Conservation (phyloP, 2,329 filamentous ascomycete genomes). For the Mycogone perniciosa region DNA sequence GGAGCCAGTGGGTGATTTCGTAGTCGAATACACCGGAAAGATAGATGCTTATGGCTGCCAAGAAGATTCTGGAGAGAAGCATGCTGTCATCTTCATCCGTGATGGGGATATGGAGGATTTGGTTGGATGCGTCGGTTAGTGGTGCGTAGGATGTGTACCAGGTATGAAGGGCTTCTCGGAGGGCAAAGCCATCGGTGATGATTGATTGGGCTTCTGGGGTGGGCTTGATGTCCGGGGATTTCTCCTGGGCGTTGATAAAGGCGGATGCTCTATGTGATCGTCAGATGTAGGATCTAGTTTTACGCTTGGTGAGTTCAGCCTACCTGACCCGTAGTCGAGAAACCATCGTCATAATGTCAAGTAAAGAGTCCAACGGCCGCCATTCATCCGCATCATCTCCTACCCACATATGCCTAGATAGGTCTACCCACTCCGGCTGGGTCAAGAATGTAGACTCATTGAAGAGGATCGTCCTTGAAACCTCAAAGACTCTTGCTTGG, state of each 20-base stretch:
- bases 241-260: constrained; percentile 1
- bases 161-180: constrained; percentile 9
- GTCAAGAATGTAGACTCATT: constrained; percentile 20
- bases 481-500: constrained; percentile 23
- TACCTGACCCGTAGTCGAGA: constrained; percentile 27
- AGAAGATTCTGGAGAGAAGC: constrained; percentile 20
- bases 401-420: constrained; percentile 5
- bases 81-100: constrained; percentile 12
- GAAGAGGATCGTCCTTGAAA: constrained; percentile 20
- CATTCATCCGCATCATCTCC: constrained; percentile 1
- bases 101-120: neutral
- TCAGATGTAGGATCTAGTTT: neutral
- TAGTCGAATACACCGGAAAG: constrained; percentile 33
- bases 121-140: neutral
- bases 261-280: neutral
- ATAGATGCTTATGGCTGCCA: constrained; percentile 30
- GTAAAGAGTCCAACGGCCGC: constrained; percentile 18
- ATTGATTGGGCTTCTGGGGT: neutral
- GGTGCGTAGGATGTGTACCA: constrained; percentile 15
- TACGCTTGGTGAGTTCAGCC: neutral
- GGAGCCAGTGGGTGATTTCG: constrained; percentile 25
- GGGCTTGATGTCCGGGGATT: neutral
- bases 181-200: neutral
- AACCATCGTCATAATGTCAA: constrained; percentile 27
- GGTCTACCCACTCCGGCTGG: constrained; percentile 16